Base-by-base conservation (phyloP, 2,329 filamentous ascomycete species). In the Fusarium citri region DNA sequence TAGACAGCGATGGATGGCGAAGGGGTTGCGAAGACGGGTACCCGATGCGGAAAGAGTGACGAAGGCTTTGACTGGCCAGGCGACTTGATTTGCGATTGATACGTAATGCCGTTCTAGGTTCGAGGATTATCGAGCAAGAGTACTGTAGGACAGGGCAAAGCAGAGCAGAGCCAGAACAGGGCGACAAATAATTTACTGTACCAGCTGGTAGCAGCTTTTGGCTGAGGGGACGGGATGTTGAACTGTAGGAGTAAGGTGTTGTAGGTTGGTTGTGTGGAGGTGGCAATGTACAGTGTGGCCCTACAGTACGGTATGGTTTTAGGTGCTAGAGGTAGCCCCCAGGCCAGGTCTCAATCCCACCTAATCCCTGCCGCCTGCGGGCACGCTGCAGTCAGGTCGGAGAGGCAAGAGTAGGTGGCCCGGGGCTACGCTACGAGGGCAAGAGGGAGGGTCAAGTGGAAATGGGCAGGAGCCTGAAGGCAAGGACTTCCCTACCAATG, bases 231-330 rank as follows among this genome's bases (percentile, higher is more conserved):
- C 23, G 25, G 37, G 55, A 46, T 43, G 49, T 34, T 46, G 37
- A 55, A 56, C 54, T 47, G 45, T 31, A 57, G 40, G 25, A 45
- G 37, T 20, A 42, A 40, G 45, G 63, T 41, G 57, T 54, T 59
- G 41, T 51, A 59, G 56, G 47, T 25, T 56, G 51, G 45, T 64
- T 46, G 53, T 68, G 72, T 71, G 71, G 69, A 76, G 71, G 73
- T 75, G 74, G 74, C 72, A 61, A 75, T 55, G 60, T 62, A 75
- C 74, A 76, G 74, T 76, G 74, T 63, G 74, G 42, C 46, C 37
- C 31, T 45, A 43, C 47, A 42, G 41, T 48, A 43, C 34, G 6
- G 16, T 10, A 50, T 23, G 47, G 23, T 25, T 20, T n/a, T 25
- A 51, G 20, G 48, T 51, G 12, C 30, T 50, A 25, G 26, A 28